Percentiles rank a stretch among this genome's conserved stretches.
These are phyloP conservation scores for Penicillium rolfsii DNA, from an alignment of 2,329 filamentous ascomycete species.

Conservation along the genomic window DNA sequence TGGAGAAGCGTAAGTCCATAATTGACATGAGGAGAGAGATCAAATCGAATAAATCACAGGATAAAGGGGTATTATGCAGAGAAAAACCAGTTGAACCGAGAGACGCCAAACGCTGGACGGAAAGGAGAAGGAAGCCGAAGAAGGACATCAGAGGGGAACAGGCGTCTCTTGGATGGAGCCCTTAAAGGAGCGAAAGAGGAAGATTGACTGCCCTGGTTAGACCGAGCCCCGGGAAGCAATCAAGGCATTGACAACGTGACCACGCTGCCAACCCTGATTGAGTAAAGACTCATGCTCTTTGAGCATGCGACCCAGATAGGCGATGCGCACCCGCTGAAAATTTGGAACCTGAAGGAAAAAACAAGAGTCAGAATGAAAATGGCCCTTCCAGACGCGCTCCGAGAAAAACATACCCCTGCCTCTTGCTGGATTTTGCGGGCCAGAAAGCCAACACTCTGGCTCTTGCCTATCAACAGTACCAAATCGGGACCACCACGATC, in stretches of 20 bases:
- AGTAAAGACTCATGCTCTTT: conserved; percentile 67
- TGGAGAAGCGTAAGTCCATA: neutral
- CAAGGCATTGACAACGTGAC: conserved; percentile 76
- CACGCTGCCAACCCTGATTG: conserved; percentile 74
- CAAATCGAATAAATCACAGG: conserved; percentile 3
- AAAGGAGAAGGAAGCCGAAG: conserved; percentile 2
- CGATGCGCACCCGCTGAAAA: conserved; percentile 67
- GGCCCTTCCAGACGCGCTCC: neutral
- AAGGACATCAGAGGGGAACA: neutral
- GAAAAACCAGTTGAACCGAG: conserved; percentile 18
- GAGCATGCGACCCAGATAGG: conserved; percentile 80
- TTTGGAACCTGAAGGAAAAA: conserved; percentile 55
- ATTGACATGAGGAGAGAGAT: neutral
- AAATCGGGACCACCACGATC: conserved; percentile 67
- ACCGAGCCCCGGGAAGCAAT: conserved; percentile 51
- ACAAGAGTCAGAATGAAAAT: conserved; percentile 7
- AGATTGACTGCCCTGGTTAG: neutral
- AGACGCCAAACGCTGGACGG: conserved; percentile 27
- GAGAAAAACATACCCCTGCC: conserved; percentile 58
- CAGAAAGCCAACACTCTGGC: conserved; percentile 67
- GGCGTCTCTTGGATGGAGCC: neutral
- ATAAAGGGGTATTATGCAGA: conserved; percentile 36
- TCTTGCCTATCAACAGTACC: conserved; percentile 58
- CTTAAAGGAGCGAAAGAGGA: neutral
- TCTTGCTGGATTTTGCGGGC: conserved; percentile 66